Conservation (phyloP, 805 yeast species). For the Kazachstania bromeliacearum region DNA sequence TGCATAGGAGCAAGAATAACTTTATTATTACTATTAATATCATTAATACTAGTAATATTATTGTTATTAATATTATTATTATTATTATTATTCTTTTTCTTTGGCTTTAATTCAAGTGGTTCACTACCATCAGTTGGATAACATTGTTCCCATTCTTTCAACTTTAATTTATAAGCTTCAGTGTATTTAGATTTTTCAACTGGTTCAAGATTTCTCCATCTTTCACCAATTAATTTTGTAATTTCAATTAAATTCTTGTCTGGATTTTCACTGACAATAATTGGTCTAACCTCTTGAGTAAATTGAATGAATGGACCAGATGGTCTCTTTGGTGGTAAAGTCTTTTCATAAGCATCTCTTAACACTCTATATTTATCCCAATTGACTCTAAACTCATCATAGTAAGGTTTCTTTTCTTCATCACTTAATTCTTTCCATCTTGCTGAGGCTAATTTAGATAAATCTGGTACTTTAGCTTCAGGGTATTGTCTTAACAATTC, state of each 20-base stretch:
- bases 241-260: slow-evolving; percentile 28
- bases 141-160: slow-evolving; percentile 33
- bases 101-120: no score
- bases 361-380: slow-evolving; percentile 30
- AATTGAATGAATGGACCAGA: slow-evolving; percentile 31
- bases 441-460: slow-evolving; percentile 67
- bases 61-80: neutral
- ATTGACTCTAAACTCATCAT: slow-evolving; percentile 37
- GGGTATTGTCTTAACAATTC: slow-evolving; percentile 26
- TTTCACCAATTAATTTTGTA: slow-evolving; percentile 27
- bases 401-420: slow-evolving; percentile 72
- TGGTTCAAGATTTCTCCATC: slow-evolving; percentile 26
- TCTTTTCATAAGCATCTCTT: slow-evolving; percentile 29
- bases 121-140: slow-evolving; percentile 24
- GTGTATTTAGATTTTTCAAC: slow-evolving; percentile 26
- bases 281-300: slow-evolving; percentile 29
- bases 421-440: slow-evolving; percentile 78
- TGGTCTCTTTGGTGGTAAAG: slow-evolving; percentile 32
- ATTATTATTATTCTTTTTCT: slow-evolving; percentile 11
- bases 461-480: slow-evolving; percentile 31
- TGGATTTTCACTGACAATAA: slow-evolving; percentile 26
- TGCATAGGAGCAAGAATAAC: no score
- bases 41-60: neutral
- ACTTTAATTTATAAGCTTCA: slow-evolving; percentile 29
- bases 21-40: neutral